Evolutionary conservation across 306 rosid genomes (phyloP).

Genomic region (Cyclanthera cordifolia): DNA sequence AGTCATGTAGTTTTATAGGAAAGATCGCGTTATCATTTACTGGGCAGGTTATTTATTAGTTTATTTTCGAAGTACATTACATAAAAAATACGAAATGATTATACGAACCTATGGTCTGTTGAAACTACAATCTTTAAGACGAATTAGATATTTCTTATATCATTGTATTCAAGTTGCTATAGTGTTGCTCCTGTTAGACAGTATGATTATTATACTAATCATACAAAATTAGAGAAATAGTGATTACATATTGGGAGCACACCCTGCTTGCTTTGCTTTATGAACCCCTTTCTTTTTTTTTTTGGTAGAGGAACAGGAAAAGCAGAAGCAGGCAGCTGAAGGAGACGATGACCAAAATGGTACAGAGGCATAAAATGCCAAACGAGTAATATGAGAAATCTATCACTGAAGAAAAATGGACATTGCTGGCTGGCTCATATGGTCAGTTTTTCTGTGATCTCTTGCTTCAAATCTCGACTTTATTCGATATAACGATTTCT

Average conservation of each 20-base stretch:
- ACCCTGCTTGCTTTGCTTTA: neutral
- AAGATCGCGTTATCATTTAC: neutral
- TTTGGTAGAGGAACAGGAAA: constrained; percentile 70
- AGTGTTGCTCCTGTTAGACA: neutral
- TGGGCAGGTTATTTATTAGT: neutral
- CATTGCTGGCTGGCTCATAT: neutral
- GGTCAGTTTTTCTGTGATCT: constrained; percentile 6
- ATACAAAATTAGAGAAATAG: neutral
- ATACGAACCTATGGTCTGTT: neutral
- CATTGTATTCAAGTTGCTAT: neutral
- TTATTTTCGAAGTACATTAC: neutral
- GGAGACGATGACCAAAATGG: constrained; percentile 50
- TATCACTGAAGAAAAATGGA: neutral
- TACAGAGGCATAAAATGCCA: constrained; percentile 15
- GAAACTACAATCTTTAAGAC: neutral
- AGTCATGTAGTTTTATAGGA: neutral
- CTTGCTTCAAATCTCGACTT: neutral
- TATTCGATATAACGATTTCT: neutral
- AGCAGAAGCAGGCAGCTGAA: constrained; percentile 47
- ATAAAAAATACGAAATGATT: neutral
- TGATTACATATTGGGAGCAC: neutral
- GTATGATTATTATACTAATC: neutral
- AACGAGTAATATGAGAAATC: neutral
- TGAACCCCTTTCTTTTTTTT: constrained; percentile 3
- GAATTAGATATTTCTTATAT: neutral